phyloP scores from a whole-genome alignment of 73 alveolate species.

The Blepharisma japonicum region DNA sequence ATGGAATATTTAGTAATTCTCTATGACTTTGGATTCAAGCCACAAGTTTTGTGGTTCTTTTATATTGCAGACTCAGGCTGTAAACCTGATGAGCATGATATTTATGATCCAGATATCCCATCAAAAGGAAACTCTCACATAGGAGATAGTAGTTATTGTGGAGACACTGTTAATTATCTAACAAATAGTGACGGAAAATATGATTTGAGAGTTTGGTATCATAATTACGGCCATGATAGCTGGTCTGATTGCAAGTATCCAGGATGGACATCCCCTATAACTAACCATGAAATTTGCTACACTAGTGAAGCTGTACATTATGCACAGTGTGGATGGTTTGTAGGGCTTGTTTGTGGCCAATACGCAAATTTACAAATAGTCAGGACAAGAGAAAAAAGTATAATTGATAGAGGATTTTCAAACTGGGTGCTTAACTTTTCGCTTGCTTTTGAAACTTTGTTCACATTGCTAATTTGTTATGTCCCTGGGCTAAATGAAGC shows the following conservation, averaged over 20 bases:
- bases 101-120: constrained; percentile 33
- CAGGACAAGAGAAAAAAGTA: constrained; percentile 54
- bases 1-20: constrained; percentile 69
- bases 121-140: constrained; percentile 32
- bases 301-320: constrained; percentile 75
- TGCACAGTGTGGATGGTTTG: constrained; percentile 73
- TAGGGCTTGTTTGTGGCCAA: constrained; percentile 61
- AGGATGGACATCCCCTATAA: not conserved
- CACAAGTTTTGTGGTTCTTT: constrained; percentile 16
- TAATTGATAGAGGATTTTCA: constrained; percentile 35
- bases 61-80: not conserved
- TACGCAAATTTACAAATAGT: constrained; percentile 62
- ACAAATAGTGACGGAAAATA: constrained; percentile 19
- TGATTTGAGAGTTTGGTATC: constrained; percentile 26
- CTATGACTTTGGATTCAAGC: constrained; percentile 85
- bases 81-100: constrained; percentile 37
- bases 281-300: constrained; percentile 55
- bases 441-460: constrained; percentile 49
- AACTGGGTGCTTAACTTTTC: constrained; percentile 31
- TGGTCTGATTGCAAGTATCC: constrained; percentile 9
- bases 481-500: constrained; percentile 52
- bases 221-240: not conserved
- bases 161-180: not conserved
- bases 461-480: constrained; percentile 46
- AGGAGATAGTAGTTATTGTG: constrained; percentile 8